These are phyloP conservation scores for Clausena lansium DNA, from an alignment of 345 rosid species.

Conservation along the genomic window DNA sequence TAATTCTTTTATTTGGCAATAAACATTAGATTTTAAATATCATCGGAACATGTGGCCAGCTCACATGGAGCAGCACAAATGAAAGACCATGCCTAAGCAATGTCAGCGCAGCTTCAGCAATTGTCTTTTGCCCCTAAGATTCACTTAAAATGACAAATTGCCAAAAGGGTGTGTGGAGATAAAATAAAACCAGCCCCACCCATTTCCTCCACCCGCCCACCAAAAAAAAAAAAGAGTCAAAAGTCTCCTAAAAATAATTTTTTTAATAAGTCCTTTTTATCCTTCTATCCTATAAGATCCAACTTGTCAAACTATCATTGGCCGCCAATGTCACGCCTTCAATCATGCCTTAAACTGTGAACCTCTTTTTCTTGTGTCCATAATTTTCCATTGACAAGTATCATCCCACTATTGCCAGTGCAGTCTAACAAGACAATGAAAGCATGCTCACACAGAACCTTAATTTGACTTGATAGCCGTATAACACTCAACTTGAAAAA, in stretches of 20 bases:
- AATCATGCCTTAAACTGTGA: not conserved
- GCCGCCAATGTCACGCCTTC: not conserved
- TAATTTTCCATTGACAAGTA: not conserved
- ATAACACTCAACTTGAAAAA: not conserved
- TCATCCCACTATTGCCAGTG: not conserved
- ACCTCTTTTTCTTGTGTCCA: not conserved
- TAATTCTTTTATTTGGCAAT: not conserved
- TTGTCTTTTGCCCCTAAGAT: not conserved
- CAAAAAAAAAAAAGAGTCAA: not conserved
- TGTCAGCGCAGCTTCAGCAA: not conserved
- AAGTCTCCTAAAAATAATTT: not conserved
- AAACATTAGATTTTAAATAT: not conserved
- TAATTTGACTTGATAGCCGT: not conserved
- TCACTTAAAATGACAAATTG: not conserved
- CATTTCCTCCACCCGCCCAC: no score
- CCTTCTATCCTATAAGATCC: not conserved
- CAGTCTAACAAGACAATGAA: conserved; percentile 5
- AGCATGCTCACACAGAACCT: not conserved
- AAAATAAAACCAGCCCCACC: not conserved
- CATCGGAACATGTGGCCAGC: not conserved
- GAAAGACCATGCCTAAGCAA: not conserved
- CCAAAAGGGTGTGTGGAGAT: not conserved
- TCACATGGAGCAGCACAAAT: conserved; percentile 1
- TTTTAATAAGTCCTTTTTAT: no score
- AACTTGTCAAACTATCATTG: not conserved